Conservation (phyloP, 2,329 filamentous ascomycete genomes). For the Pezizomycotina sp. region DNA sequence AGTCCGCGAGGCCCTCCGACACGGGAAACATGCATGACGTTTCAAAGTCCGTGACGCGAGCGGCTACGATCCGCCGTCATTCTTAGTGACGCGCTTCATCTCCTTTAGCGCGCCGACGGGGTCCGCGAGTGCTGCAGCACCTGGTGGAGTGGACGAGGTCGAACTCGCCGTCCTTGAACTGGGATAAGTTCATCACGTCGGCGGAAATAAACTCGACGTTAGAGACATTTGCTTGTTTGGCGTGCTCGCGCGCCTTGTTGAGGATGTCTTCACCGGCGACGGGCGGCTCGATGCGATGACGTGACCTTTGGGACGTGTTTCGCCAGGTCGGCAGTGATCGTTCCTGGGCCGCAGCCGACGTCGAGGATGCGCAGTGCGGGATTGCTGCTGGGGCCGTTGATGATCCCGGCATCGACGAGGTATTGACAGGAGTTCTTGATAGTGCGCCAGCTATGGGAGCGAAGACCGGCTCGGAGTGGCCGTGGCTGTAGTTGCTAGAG, state of each 20-base stretch:
- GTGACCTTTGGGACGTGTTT: conserved; percentile 30
- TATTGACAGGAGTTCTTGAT: conserved; percentile 10
- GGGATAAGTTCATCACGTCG: too few relatives aligned
- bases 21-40: too few relatives aligned
- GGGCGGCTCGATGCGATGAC: too few relatives aligned
- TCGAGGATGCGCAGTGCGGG: conserved; percentile 35
- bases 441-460: conserved; percentile 21
- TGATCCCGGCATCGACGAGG: too few relatives aligned
- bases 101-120: conserved; percentile 37
- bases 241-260: conserved; percentile 26
- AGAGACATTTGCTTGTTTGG: conserved; percentile 25
- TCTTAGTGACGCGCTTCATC: conserved; percentile 39
- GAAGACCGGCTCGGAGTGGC: conserved; percentile 18
- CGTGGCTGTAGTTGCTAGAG: conserved; percentile 15
- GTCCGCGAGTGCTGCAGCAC: conserved; percentile 40
- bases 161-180: conserved; percentile 36
- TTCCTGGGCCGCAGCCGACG: conserved; percentile 36
- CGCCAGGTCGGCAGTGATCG: conserved; percentile 34
- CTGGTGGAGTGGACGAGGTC: conserved; percentile 45
- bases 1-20: conserved; percentile 22
- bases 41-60: too few relatives aligned
- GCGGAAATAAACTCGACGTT: conserved; percentile 29
- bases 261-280: conserved; percentile 27
- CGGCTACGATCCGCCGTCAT: conserved; percentile 38
- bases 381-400: too few relatives aligned